Base-by-base conservation (phyloP, 306 rosid genomes). In the Datisca glomerata region DNA sequence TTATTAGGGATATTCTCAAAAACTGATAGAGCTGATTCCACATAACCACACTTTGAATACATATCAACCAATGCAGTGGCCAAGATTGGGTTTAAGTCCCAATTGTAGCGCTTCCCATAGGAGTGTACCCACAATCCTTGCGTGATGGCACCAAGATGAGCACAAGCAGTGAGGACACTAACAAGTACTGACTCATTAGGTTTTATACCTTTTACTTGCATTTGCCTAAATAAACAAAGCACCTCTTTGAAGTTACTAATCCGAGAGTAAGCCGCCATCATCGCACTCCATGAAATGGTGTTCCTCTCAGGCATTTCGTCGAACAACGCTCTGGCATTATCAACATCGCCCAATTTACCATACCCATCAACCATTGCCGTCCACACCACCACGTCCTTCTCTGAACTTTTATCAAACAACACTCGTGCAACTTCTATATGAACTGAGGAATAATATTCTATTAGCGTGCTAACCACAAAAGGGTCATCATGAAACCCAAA, bases 331-430 rank as follows among this genome's bases (percentile, higher is more conserved):
- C 85, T 49, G 0, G 96, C 96, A 55, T 21, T 71, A 2, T 67
- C 65, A 32, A 76, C 55, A 27, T 79, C 45, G 22, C 87, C 93
- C 6, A 55, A 41, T 53, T 82, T 86, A 14, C 96, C 94, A 47
- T 82, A 82, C 31, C 93, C 93, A 21, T 82, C 78, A 7, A 76
- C 40, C 93, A 86, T 73, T 0, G 79, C 64, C 16, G 94, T 86
- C 94, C 94, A 77, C 43, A 76, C 55, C 19, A 86, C 87, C 24
- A 86, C 96, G 43, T 86, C 96, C 53, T 56, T 86, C 28, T 21
- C 28, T 0, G 54, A 2, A 37, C 45, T 59, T 69, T 19, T 21
- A 52, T 79, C 82, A 37, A 86, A 82, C 72, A 79, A 12, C 17
- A 56, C 8, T 8, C 75, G 60, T 3, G 87, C 87, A 16, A 24